Base-by-base conservation (phyloP, 73 alveolate genomes). In the Tetrahymena thermophila region DNA sequence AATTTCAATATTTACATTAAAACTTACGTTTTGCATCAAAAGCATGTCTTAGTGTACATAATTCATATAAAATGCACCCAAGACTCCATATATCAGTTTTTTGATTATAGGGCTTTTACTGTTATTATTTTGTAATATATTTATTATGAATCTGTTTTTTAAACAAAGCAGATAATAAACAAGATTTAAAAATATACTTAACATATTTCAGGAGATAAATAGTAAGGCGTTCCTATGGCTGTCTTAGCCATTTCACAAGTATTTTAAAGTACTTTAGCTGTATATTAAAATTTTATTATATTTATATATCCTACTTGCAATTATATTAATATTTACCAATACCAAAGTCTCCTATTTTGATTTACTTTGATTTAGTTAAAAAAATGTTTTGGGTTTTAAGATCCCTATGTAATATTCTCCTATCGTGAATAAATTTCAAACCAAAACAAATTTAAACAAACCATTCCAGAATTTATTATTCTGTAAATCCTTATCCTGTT, bases 311-410 rank as follows among this genome's bases (percentile, higher is more conserved):
- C 5, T 50, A 14, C 28, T 23, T 37, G 28, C 21, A 35, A n/a
- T 38, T 93, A 19, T 34, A 35, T 37, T 34, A 19, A 35, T 56
- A 35, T 93, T 93, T 93, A 57, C 94, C 95, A 37, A 93, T 85
- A 37, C 95, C 95, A 57, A 93, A 93, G 31, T 93, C 95, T 40
- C 95, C 95, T 37, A 93, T 96, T 56, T 96, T 96, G 43, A 93
- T 38, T n/a, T 71, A 71, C 37, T 71, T 71, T 71, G 89, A 71
- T 43, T 97, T 85, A 13, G 98, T 84, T 85, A 98, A 85, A 94
- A 98, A 98, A 17, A 98, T 97, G 94, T 98, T 98, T 85, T 98
- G 98, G 8, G 99, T 97, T 94, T 98, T 98, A 11, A 98, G 93
- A 95, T 98, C 99, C 43, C 99, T 93, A 94, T 98, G 99, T 40